These are phyloP conservation scores for Talaromyces sp. DNA, from an alignment of 2,329 filamentous ascomycete genomes.

Conservation along the genomic window DNA sequence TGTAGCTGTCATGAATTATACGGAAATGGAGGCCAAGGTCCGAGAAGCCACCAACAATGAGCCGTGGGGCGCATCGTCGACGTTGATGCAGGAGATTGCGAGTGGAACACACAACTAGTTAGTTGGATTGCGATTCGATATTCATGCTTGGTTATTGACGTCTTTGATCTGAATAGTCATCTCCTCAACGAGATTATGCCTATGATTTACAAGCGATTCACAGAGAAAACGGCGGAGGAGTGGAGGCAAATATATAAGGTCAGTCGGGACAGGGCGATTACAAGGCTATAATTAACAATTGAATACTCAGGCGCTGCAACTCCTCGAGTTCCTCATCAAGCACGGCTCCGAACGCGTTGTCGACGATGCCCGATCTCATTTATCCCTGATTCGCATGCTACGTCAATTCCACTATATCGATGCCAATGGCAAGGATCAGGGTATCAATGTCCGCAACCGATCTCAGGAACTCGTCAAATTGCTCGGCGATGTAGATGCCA, in stretches of 20 bases:
- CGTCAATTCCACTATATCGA: slow-evolving; percentile 98
- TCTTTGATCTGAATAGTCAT: slow-evolving; percentile 60
- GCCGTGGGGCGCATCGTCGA: slow-evolving; percentile 85
- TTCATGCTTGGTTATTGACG: neutral
- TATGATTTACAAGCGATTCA: slow-evolving; percentile 99
- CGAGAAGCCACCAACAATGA: slow-evolving; percentile 99
- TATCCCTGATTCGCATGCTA: slow-evolving; percentile 95
- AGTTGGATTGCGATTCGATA: slow-evolving; percentile 40
- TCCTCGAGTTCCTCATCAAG: slow-evolving; percentile 96
- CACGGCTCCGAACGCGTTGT: slow-evolving; percentile 97
- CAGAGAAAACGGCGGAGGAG: slow-evolving; percentile 95
- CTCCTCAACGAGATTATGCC: slow-evolving; percentile 99
- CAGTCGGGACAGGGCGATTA: too few species aligned
- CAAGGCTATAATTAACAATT: neutral
- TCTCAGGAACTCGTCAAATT: slow-evolving; percentile 94
- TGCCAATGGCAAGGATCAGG: slow-evolving; percentile 95
- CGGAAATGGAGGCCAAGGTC: slow-evolving; percentile 85
- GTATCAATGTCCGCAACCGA: slow-evolving; percentile 93
- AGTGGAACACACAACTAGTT: slow-evolving; percentile 98
- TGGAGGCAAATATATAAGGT: slow-evolving; percentile 99
- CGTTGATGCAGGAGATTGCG: slow-evolving; percentile 95
- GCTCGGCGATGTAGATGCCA: slow-evolving; percentile 67
- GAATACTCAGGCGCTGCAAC: slow-evolving; percentile 66
- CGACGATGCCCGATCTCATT: slow-evolving; percentile 91
- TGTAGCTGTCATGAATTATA: slow-evolving; percentile 94